Base-by-base conservation (phyloP, 2,329 filamentous ascomycete species). In the Phaeosphaeria sp. region DNA sequence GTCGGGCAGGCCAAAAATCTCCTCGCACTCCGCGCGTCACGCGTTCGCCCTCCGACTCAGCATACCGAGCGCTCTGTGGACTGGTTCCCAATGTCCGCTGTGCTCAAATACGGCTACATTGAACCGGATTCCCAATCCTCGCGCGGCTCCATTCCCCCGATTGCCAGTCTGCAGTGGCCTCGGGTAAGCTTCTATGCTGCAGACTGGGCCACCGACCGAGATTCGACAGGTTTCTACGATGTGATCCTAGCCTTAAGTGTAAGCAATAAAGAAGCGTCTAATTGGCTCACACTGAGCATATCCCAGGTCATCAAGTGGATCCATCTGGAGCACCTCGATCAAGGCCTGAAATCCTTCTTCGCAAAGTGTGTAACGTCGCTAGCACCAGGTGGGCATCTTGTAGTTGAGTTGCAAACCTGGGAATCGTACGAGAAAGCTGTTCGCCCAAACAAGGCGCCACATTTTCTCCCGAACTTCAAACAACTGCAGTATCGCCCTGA, bases 251-350 rank as follows among this genome's bases (percentile, higher is more conserved):
- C 73, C 21, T 66, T 78, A 62, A 77, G 46, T 54, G 52, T 53
- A 47, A 53, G 43, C 33, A 53, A 18, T 21, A 44, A 47, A 21
- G 11, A 11, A 20, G 10, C 15, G n/a, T 13, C 23, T 22, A n/a
- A 25, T 23, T 18, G 27, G 30, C 20, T 27, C 2, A 6, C 13
- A 17, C 36, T 54, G 20, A 54, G 17, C 10, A 30, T 23, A 27
- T 17, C 6, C 11, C 52, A 73, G 54, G 74, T 78, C 54, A 72
- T 77, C 58, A 77, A 77, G 62, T 78, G 75, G 75, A 74, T 78
- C 47, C 76, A 77, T 56, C 67, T 77, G 27, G 68, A 74, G 58
- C 73, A 76, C 55, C 60, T 67, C n/a, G 75, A 77, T 54, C 58
- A 65, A 44, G 74, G 74, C 36, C 56, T 77, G 58, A 41, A 62